Conservation (phyloP, 169 alveolate species). For the Theileria sp. region DNA sequence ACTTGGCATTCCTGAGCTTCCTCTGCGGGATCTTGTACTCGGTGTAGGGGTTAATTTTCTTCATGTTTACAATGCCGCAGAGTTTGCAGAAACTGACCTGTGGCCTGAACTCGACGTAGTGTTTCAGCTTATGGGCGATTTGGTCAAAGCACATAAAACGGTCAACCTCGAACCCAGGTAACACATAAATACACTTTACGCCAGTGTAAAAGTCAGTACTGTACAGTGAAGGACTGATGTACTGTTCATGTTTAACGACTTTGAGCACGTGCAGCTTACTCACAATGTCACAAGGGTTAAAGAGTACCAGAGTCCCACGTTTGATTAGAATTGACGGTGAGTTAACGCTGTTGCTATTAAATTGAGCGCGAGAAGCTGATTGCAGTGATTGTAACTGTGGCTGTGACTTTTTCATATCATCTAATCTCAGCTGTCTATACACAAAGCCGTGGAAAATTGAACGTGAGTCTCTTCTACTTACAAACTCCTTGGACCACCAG, state of each 20-base stretch:
- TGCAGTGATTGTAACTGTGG: neutral
- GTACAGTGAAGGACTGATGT: slow-evolving; percentile 51
- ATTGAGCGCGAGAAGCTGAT: neutral
- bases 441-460: slow-evolving; percentile 75
- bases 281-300: slow-evolving; percentile 63
- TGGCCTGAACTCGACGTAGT: slow-evolving; percentile 3
- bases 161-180: slow-evolving; percentile 64
- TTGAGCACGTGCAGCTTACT: slow-evolving; percentile 56
- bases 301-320: slow-evolving; percentile 49
- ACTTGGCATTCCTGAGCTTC: slow-evolving; percentile 38
- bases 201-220: slow-evolving; percentile 60
- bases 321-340: slow-evolving; percentile 39
- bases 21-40: slow-evolving; percentile 39
- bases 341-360: neutral
- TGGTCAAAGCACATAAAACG: slow-evolving; percentile 27
- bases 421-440: slow-evolving; percentile 38
- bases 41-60: slow-evolving; percentile 6
- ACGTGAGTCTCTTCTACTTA: slow-evolving; percentile 84
- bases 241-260: slow-evolving; percentile 46
- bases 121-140: slow-evolving; percentile 3
- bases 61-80: slow-evolving; percentile 48
- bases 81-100: slow-evolving; percentile 35
- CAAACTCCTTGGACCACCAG: slow-evolving; percentile 86
- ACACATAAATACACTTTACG: slow-evolving; percentile 47
- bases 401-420: slow-evolving; percentile 2